Evolutionary conservation across 345 rosid genomes (phyloP), one percentile per base, ranked within the genome.

Genomic region (Noccaea caerulescens): DNA sequence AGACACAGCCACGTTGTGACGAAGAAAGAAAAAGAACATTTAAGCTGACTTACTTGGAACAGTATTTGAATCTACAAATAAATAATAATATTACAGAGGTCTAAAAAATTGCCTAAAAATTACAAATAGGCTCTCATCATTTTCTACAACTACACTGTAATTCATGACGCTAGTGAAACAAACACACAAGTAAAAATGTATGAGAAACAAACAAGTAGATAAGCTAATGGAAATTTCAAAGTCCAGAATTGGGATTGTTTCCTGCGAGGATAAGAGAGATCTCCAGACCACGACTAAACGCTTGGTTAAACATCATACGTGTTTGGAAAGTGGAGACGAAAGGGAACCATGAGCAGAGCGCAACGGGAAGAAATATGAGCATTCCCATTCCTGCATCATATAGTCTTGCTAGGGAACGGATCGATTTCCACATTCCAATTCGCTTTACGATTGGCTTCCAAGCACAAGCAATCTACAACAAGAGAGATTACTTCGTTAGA

Each of bases 181-280:
- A 27, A 30, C 25, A 69, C 72, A 69, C 27, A 49, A 16, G 11
- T 25, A 27, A 45, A 7, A 45, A 7, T 9, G 67, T 58, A 30
- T 33, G 60, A 43, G 27, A 72, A 63, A 49, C 58, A 59, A 32
- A 55, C 20, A 55, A 7, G 39, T 39, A 38, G 14, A 60, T 60
- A 63, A 55, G 51, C 58, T 58, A 14, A 27, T 3, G 23, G 23
- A 27, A 20, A 0, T 8, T 12, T 86, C 82, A 87, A 61, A 79
- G 55, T 27, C 83, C 81, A 2, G 82, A 72, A 46, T 91, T 91
- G 54, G 90, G 97, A 72, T 91, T 93, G 88, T 93, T 87, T 52
- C 97, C 98, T 1, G 98, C 96, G 10, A 94, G 95, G 79, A 94
- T 94, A 38, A 94, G 93, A 52, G 99, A 94, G 63, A 94, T 94